Evolutionary conservation across 2,329 filamentous ascomycete genomes (phyloP).

Genomic region (Fusarium sp.): DNA sequence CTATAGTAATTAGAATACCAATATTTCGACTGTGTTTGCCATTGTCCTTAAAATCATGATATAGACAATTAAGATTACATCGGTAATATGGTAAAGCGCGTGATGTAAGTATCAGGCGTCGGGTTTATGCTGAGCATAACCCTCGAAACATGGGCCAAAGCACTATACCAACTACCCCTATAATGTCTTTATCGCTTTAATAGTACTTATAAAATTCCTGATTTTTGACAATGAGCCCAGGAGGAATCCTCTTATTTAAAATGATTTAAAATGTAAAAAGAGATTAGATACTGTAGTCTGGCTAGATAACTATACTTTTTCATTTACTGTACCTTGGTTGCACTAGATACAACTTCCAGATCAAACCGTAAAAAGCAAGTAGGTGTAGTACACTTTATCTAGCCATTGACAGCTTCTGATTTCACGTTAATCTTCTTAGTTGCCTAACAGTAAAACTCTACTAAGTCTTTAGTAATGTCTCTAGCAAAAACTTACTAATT

Average conservation of each 20-base stretch:
- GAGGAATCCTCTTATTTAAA: accelerated
- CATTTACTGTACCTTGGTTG: accelerated
- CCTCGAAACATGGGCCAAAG: not conserved
- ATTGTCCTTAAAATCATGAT: not conserved
- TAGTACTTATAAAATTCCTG: accelerated
- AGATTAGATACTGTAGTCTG: not conserved
- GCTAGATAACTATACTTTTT: not conserved
- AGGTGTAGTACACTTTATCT: accelerated
- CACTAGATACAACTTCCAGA: too few relatives aligned
- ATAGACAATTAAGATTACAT: accelerated
- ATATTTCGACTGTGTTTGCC: not conserved
- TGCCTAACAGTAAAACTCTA: accelerated
- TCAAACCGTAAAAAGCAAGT: accelerated
- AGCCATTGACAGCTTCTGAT: accelerated
- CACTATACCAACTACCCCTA: accelerated
- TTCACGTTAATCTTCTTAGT: accelerated
- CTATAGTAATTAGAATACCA: accelerated
- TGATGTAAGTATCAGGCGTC: accelerated
- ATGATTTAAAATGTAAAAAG: not conserved
- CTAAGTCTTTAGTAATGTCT: accelerated
- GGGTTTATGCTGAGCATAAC: not conserved
- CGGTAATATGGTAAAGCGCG: too few relatives aligned
- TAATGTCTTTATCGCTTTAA: accelerated
- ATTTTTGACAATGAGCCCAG: accelerated
- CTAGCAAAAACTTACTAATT: not conserved